Percentiles rank a stretch among this genome's conserved stretches.
These are phyloP conservation scores for Globisporangium uncinulatum DNA, from an alignment of 352 stramenopile genomes.

Conservation along the genomic window DNA sequence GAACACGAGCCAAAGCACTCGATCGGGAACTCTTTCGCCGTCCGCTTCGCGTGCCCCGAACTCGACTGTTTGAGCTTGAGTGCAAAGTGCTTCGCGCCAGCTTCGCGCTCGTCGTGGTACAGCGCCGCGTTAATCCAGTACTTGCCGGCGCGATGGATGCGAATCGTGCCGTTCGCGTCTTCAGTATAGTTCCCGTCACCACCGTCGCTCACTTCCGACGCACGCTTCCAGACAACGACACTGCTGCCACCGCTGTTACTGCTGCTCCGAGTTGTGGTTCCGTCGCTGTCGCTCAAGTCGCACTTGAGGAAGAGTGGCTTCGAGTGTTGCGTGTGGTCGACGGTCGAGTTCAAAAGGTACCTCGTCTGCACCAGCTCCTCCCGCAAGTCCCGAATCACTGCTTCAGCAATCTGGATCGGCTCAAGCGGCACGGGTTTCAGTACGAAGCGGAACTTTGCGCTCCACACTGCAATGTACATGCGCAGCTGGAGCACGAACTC, in stretches of 20 bases:
- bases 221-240: neutral
- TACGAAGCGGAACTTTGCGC: neutral
- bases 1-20: neutral
- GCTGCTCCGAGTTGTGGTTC: neutral
- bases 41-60: too few species aligned
- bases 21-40: neutral
- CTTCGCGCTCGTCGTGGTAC: neutral
- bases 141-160: neutral
- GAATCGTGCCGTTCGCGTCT: neutral
- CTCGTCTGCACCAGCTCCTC: neutral
- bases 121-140: neutral
- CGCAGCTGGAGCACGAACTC: neutral
- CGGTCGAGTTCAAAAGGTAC: neutral
- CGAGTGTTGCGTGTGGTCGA: neutral
- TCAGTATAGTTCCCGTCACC: neutral
- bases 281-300: neutral
- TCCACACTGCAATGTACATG: neutral
- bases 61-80: neutral
- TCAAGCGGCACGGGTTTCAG: constrained; percentile 2
- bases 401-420: neutral
- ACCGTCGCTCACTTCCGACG: neutral
- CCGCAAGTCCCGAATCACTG: neutral
- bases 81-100: neutral
- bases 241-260: neutral
- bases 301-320: neutral